phyloP scores from a whole-genome alignment of 768 basidiomycete species.

The Gautieria morchelliformis region DNA sequence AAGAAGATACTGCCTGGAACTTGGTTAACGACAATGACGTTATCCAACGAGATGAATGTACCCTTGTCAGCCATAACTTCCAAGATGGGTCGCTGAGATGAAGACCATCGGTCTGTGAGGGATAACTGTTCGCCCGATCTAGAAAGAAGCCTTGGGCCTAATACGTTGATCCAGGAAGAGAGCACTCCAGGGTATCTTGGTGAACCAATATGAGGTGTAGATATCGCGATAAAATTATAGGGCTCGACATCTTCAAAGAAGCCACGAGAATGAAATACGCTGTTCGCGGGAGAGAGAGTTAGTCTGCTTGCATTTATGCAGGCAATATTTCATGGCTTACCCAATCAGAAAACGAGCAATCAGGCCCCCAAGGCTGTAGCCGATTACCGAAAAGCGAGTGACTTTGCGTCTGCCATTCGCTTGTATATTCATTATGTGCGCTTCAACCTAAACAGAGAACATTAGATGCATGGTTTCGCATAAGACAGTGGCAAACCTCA shows the following conservation, averaged over 20 bases:
- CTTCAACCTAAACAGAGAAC: constrained; percentile 37
- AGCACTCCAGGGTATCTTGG: constrained; percentile 55
- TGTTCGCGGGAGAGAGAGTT: constrained; percentile 16
- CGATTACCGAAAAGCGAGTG: constrained; percentile 60
- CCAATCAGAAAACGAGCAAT: constrained; percentile 72
- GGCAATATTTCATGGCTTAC: too few species aligned
- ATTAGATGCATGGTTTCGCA: background rate
- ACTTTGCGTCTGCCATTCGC: constrained; percentile 43
- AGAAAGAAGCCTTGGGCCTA: constrained; percentile 65
- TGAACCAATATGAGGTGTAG: constrained; percentile 76
- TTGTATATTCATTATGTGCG: constrained; percentile 44
- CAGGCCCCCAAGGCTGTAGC: constrained; percentile 77
- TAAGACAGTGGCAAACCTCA: constrained; percentile 45
- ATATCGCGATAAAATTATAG: constrained; percentile 74
- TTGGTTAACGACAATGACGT: background rate
- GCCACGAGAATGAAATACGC: constrained; percentile 51
- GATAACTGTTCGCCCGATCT: constrained; percentile 76
- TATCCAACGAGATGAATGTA: constrained; percentile 19
- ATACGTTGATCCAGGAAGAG: constrained; percentile 40
- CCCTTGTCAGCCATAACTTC: constrained; percentile 77
- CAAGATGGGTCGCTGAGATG: constrained; percentile 53
- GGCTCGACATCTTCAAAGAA: constrained; percentile 68
- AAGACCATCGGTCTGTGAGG: constrained; percentile 62
- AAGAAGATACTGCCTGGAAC: constrained; percentile 61
- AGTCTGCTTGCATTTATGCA: constrained; percentile 6